Percentiles rank a stretch among this genome's conserved stretches.
phyloP scores from a whole-genome alignment of 2,329 filamentous ascomycete species.

The Didymella segeticola region DNA sequence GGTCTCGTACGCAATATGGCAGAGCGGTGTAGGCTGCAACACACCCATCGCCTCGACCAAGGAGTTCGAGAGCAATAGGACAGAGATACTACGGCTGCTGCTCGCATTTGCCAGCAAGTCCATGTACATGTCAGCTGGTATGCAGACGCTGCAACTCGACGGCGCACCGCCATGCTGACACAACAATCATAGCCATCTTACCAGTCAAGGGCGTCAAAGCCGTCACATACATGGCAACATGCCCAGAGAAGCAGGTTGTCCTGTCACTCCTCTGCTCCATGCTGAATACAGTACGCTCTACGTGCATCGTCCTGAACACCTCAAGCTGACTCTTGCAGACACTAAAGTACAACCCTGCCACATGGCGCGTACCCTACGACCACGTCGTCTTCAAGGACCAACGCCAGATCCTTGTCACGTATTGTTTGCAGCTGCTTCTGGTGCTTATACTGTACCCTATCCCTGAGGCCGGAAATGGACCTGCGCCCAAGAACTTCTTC shows the following conservation, averaged over 20 bases:
- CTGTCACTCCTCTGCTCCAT: conserved; percentile 90
- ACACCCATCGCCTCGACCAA: conserved; percentile 85
- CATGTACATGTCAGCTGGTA: conserved; percentile 86
- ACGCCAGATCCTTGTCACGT: conserved; percentile 88
- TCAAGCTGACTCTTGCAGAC: conserved; percentile 64
- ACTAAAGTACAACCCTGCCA: conserved; percentile 93
- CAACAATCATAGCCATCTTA: conserved; percentile 64
- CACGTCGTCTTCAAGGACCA: conserved; percentile 90
- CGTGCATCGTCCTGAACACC: not conserved
- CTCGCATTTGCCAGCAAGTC: conserved; percentile 87
- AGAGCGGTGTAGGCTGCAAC: conserved; percentile 96
- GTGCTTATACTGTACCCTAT: conserved; percentile 86
- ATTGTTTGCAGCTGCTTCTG: conserved; percentile 89
- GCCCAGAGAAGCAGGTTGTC: conserved; percentile 88
- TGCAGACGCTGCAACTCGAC: conserved; percentile 22
- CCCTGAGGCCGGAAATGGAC: conserved; percentile 72
- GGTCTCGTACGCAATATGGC: conserved; percentile 94
- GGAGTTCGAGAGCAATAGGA: conserved; percentile 91
- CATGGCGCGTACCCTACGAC: conserved; percentile 93
- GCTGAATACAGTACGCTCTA: conserved; percentile 82
- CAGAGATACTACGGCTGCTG: conserved; percentile 85
- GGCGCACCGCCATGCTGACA: conserved; percentile 8
- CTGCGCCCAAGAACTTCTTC: conserved; percentile 85
- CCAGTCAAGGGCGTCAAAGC: conserved; percentile 83
- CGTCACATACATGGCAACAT: conserved; percentile 88